A percentile compares a stretch with the other conserved stretches of the same genome.
These are phyloP conservation scores for Phoenix dactylifera DNA, from an alignment of 176 grass and related monocot genomes.

Conservation along the genomic window DNA sequence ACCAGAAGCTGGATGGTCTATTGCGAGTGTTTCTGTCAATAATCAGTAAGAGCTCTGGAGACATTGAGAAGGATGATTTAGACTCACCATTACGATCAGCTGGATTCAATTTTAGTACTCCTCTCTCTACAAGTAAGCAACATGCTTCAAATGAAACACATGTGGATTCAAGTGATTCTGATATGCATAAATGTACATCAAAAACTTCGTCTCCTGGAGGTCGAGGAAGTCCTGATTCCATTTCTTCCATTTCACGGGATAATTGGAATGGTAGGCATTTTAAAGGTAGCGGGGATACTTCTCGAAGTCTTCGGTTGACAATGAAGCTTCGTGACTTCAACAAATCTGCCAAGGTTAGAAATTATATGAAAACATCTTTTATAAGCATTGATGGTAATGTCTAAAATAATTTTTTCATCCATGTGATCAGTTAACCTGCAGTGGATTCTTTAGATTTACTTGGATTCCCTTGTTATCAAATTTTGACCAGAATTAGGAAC, in stretches of 20 bases:
- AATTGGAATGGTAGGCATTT: slow-evolving; percentile 46
- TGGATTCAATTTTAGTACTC: slow-evolving; percentile 27
- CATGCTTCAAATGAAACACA: slow-evolving; percentile 21
- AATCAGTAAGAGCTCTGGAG: slow-evolving; percentile 60
- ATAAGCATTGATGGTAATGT: background rate
- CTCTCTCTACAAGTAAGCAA: slow-evolving; percentile 36
- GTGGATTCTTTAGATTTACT: too few relatives aligned
- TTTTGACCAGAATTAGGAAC: too few relatives aligned
- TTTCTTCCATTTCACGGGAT: slow-evolving; percentile 59
- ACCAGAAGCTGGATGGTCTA: slow-evolving; percentile 82
- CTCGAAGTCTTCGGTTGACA: slow-evolving; percentile 69
- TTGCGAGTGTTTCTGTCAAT: slow-evolving; percentile 65
- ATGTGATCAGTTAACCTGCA: too few relatives aligned
- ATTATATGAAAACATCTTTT: background rate
- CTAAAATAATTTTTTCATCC: too few relatives aligned
- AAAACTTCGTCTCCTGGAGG: slow-evolving; percentile 53
- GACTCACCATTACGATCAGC: slow-evolving; percentile 30
- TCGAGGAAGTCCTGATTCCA: slow-evolving; percentile 64
- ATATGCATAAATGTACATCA: slow-evolving; percentile 33
- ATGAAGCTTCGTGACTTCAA: slow-evolving; percentile 85
- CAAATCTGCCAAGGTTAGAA: slow-evolving; percentile 62
- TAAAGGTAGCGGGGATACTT: slow-evolving; percentile 53
- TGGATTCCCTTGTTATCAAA: too few relatives aligned
- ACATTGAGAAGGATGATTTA: slow-evolving; percentile 47
- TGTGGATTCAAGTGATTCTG: slow-evolving; percentile 31